Evolutionary conservation across 2,329 filamentous ascomycete species (phyloP), one percentile per base, ranked within the genome.

Genomic region (Penicillium janthinellum): DNA sequence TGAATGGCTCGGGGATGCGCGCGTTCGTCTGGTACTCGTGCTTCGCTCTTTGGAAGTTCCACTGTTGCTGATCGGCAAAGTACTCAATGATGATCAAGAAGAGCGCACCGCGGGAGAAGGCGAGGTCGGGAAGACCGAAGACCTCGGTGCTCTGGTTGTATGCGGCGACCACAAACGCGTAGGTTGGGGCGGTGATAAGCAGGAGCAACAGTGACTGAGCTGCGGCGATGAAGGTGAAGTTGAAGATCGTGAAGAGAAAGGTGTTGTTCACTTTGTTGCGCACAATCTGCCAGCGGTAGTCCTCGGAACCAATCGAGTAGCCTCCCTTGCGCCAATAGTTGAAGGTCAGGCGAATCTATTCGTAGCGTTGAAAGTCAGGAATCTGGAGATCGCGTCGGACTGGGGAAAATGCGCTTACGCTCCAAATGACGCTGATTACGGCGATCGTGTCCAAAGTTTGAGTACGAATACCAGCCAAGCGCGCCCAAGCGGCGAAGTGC

Each of bases 261-360:
- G 92, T 92, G 45, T 86, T 80, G 54, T 83, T 80, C 22, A 93
- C 82, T 39, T 86, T 80, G 31, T 83, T 80, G 72, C 88, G 88
- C 54, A 98, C 80, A 57, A 93, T 87, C 58, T 84, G 82, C 94
- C 95, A 99, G 78, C 95, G 86, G 76, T 99, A 99, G 76, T 99
- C 95, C 77, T 99, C 94, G 15, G 90, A 93, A 39, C 95, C 94
- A 64, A 93, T 82, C 15, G 83, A 81, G 75, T 99, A 99, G 25
- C 95, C 95, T 41, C 95, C 95, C 75, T 91, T 96, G 59, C 95
- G 89, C 88, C 90, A 96, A 79, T 97, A 99, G 78, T 99, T 99
- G 82, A 86, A 98, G 2, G 94, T 98, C 77, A 99, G 81, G 11
- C 95, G 90, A 59, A 80, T 74, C 90, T 92, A 66, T 20, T 51